These are phyloP conservation scores for Barnettozyma vustinii DNA, from an alignment of 805 yeast genomes.

Conservation along the genomic window DNA sequence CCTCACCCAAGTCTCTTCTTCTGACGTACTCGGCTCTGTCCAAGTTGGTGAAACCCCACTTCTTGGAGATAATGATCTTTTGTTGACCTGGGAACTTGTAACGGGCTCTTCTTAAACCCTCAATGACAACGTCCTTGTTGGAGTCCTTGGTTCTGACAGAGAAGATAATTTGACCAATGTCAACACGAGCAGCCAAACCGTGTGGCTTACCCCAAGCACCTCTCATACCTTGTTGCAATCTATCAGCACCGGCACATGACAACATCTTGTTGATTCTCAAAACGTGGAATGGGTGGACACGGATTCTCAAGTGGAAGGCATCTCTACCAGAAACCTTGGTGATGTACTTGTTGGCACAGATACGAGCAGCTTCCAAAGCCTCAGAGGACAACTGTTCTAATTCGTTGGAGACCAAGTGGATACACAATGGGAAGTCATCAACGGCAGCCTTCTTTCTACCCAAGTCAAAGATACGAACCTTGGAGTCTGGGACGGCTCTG, in stretches of 20 bases:
- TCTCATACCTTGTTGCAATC: conserved; percentile 99
- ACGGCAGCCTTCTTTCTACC: conserved; percentile 99
- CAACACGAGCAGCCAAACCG: conserved; percentile 99
- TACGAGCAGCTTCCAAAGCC: conserved; percentile 99
- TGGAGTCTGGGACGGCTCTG: conserved; percentile 99
- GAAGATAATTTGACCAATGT: conserved; percentile 96
- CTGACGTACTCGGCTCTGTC: conserved; percentile 95
- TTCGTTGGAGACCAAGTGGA: conserved; percentile 99
- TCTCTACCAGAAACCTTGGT: conserved; percentile 98
- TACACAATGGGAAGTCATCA: conserved; percentile 97
- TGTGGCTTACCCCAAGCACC: conserved; percentile 99
- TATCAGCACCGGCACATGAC: conserved; percentile 99
- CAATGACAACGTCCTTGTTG: conserved; percentile 96
- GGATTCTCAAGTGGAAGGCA: conserved; percentile 98
- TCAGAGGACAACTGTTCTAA: conserved; percentile 98
- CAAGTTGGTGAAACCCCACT: conserved; percentile 99
- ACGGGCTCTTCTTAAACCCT: conserved; percentile 99
- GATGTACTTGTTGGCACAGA: conserved; percentile 99
- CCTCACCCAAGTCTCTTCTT: conserved; percentile 91
- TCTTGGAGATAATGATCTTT: conserved; percentile 97
- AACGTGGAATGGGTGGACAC: conserved; percentile 99
- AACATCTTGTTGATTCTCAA: conserved; percentile 99
- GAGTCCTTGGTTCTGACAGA: conserved; percentile 98
- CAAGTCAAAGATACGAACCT: conserved; percentile 97
- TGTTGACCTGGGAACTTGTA: conserved; percentile 99